Evolutionary conservation across 495 filamentous ascomycete genomes (phyloP), one percentile per base, ranked within the genome.

Genomic region (Podospora bellae-mahoneyi): DNA sequence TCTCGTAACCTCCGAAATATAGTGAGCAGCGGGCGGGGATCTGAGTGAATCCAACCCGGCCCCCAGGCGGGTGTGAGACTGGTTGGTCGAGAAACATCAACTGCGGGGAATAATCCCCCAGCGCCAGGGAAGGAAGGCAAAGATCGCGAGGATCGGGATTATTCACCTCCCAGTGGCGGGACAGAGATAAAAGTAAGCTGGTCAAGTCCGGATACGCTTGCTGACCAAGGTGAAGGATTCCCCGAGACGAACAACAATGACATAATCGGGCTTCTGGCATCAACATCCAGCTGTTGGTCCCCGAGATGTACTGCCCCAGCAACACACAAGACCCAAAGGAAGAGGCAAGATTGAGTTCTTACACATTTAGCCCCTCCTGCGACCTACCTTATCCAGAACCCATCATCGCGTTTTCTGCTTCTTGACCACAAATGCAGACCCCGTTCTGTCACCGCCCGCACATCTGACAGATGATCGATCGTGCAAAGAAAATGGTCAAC

Each of bases 331-430:
- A 6, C 5, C 23, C 4, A 30, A 30, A 61, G 59, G 20, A 61
- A 61, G 30, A 61, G 56, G 56, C 59, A 61, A 61, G 59, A 61
- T 61, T 26, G 27, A 20, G 59, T 34, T 61, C 59, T 61, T 23
- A 61, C 59, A 26, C 26, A 28, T 58, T 1, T 23, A 48, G 15
- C 39, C 39, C 13, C 39, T 48, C 9, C 39, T 48, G 39, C 13
- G 39, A 16, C 39, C 39, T 48, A 48, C 39, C 39, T 48, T 48
- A 48, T 39, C 34, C 34, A 39, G 13, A 2, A 58, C 20, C 54
- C 54, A 56, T 56, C 16, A 20, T 23, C 54, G 56, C 1, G 1
- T 23, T 9, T n/a, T n/a, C 56, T 48, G 39, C 39, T 48, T 48
- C 9, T 48, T 48, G 39, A 48, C 5, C 39, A 48, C 39, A 6